phyloP scores from a whole-genome alignment of 164 flowering plant genomes.

The Sedum album region DNA sequence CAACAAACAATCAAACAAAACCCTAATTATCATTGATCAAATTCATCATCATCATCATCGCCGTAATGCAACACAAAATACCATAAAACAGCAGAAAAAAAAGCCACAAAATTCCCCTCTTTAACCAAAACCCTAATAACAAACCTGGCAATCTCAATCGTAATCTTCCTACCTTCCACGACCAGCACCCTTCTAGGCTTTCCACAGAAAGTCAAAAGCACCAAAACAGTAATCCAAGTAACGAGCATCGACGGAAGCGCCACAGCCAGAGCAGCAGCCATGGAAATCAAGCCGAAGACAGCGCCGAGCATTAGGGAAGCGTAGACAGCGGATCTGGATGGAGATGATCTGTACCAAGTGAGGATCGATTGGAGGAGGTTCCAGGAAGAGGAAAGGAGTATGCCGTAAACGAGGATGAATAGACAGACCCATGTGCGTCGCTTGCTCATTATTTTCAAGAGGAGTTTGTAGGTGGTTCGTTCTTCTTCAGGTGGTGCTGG shows the following conservation, averaged over 20 bases:
- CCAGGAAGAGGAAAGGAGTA: conserved; percentile 39
- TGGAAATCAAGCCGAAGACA: too few relatives aligned
- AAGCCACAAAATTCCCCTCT: conserved; percentile 54
- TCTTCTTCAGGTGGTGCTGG: too few relatives aligned
- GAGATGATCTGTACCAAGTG: conserved; percentile 34
- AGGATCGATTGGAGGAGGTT: conserved; percentile 42
- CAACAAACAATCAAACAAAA: too few relatives aligned
- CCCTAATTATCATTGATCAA: too few relatives aligned
- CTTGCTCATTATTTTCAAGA: conserved; percentile 41
- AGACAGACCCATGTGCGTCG: conserved; percentile 62
- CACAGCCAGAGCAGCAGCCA: conserved; percentile 53
- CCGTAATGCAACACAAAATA: too few relatives aligned
- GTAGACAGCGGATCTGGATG: conserved; percentile 28
- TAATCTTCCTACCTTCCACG: too few relatives aligned
- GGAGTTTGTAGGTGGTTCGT: conserved; percentile 16
- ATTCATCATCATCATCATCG: too few relatives aligned
- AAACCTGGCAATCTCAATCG: too few relatives aligned
- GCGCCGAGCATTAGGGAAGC: conserved; percentile 49
- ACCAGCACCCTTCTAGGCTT: conserved; percentile 42
- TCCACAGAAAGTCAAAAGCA: conserved; percentile 47
- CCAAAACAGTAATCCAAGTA: too few relatives aligned
- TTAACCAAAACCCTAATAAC: too few relatives aligned
- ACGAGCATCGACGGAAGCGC: conserved; percentile 49
- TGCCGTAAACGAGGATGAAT: conserved; percentile 36
- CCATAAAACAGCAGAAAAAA: too few relatives aligned